Conservation (phyloP, 208 protist species). For the Trypanosoma lewisi region DNA sequence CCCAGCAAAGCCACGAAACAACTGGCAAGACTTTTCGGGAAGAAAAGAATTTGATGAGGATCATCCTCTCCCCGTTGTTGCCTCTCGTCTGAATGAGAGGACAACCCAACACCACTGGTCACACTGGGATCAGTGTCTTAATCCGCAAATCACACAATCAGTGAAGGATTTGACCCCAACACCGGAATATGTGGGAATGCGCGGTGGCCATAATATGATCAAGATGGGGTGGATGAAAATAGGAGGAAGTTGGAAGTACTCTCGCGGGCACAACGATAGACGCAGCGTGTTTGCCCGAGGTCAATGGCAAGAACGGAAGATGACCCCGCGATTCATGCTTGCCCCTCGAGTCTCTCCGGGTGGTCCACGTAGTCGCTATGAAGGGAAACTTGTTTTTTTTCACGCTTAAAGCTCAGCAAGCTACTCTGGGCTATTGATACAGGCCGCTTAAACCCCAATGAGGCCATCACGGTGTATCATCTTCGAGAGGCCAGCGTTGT, state of each 20-base stretch:
- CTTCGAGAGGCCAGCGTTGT: conserved; percentile 73
- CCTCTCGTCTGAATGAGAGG: conserved; percentile 65
- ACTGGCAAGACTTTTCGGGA: conserved; percentile 80
- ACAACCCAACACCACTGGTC: conserved; percentile 82
- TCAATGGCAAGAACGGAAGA: conserved; percentile 90
- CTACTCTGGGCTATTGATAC: conserved; percentile 88
- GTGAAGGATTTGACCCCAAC: conserved; percentile 66
- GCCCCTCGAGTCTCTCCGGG: conserved; percentile 81
- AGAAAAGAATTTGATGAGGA: conserved; percentile 80
- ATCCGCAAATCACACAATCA: conserved; percentile 76
- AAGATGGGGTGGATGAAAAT: conserved; percentile 93
- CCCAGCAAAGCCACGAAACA: conserved; percentile 75
- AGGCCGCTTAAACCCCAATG: conserved; percentile 85
- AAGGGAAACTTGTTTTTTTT: conserved; percentile 83
- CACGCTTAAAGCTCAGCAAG: conserved; percentile 61
- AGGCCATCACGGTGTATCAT: conserved; percentile 87
- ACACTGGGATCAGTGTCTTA: conserved; percentile 87
- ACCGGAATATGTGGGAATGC: conserved; percentile 83
- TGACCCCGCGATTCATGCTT: conserved; percentile 90
- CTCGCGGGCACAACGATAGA: conserved; percentile 78
- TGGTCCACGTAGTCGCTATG: conserved; percentile 83
- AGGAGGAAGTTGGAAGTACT: conserved; percentile 87
- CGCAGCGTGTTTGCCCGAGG: conserved; percentile 73
- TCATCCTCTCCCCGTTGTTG: conserved; percentile 79
- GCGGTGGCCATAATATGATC: conserved; percentile 83